These are phyloP conservation scores for Sporothrix luriei DNA, from an alignment of 2,329 filamentous ascomycete species.

Conservation along the genomic window DNA sequence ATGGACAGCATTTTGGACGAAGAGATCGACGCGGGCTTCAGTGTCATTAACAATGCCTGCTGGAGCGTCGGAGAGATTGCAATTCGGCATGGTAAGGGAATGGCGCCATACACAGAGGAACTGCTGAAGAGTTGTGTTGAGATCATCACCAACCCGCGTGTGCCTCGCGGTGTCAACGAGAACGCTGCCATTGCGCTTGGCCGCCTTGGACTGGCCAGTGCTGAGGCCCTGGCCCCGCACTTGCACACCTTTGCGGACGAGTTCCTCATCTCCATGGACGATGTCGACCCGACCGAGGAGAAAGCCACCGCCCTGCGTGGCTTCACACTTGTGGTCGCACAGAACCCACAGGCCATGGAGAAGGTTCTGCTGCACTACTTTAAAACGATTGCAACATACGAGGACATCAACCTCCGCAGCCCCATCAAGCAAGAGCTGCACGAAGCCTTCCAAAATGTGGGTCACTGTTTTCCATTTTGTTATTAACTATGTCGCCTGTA, in stretches of 20 bases:
- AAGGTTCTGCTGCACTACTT: conserved; percentile 81
- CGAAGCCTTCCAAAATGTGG: conserved; percentile 74
- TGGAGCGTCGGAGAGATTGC: conserved; percentile 95
- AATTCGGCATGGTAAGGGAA: conserved; percentile 72
- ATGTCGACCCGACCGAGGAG: conserved; percentile 86
- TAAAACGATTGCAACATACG: conserved; percentile 76
- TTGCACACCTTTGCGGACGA: conserved; percentile 77
- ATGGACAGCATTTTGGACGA: conserved; percentile 75
- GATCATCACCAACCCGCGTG: conserved; percentile 81
- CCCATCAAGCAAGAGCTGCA: conserved; percentile 67
- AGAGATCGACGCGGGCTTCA: conserved; percentile 80
- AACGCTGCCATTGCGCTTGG: conserved; percentile 94
- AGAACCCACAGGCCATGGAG: conserved; percentile 92
- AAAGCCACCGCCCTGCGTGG: conserved; percentile 93
- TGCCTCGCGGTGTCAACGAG: conserved; percentile 84
- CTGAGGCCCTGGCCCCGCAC: conserved; percentile 74
- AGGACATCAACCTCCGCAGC: conserved; percentile 62
- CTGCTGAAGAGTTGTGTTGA: conserved; percentile 75
- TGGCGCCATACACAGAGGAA: conserved; percentile 75
- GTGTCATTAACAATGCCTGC: conserved; percentile 96
- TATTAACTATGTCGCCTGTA: too few species aligned
- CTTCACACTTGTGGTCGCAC: conserved; percentile 79
- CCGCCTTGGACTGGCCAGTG: conserved; percentile 77
- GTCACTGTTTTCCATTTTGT: conserved; percentile 37
- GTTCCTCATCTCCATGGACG: conserved; percentile 79